Percentiles rank a stretch among this genome's conserved stretches.
These are phyloP conservation scores for Otatea glauca DNA, from an alignment of 176 grass and related monocot genomes.

Conservation along the genomic window DNA sequence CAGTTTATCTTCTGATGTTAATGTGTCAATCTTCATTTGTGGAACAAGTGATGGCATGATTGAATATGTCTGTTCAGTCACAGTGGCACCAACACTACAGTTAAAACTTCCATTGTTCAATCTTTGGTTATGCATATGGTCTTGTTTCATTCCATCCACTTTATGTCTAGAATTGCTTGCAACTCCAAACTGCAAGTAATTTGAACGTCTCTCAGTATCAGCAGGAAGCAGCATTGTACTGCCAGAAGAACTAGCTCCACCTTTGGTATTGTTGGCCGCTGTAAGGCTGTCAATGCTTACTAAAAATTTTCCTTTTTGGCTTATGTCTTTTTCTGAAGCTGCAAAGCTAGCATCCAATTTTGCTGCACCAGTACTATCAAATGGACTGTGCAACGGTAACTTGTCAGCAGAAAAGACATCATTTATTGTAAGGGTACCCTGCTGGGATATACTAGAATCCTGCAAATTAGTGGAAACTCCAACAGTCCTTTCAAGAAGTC, in stretches of 20 bases:
- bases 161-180: slow-evolving; percentile 47
- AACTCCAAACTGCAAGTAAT: slow-evolving; percentile 65
- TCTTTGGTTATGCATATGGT: slow-evolving; percentile 50
- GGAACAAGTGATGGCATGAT: slow-evolving; percentile 30
- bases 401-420: slow-evolving; percentile 52
- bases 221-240: slow-evolving; percentile 38
- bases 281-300: slow-evolving; percentile 39
- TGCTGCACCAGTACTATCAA: slow-evolving; percentile 31
- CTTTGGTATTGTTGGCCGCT: slow-evolving; percentile 43
- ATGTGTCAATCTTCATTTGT: slow-evolving; percentile 50
- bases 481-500: slow-evolving; percentile 41
- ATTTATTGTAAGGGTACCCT: slow-evolving; percentile 42
- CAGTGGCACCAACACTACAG: slow-evolving; percentile 37
- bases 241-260: slow-evolving; percentile 50
- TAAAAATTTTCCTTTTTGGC: slow-evolving; percentile 39
- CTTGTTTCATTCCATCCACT: slow-evolving; percentile 53
- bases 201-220: slow-evolving; percentile 43
- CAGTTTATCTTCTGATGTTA: slow-evolving; percentile 44
- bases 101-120: slow-evolving; percentile 49
- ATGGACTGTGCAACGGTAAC: slow-evolving; percentile 42
- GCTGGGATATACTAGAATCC: slow-evolving; percentile 47
- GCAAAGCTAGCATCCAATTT: slow-evolving; percentile 48
- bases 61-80: slow-evolving; percentile 49
- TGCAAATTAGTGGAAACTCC: slow-evolving; percentile 47
- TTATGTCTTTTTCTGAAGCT: slow-evolving; percentile 28